phyloP scores from a whole-genome alignment of 305 asterid genomes.

The Fraxinus latifolia region DNA sequence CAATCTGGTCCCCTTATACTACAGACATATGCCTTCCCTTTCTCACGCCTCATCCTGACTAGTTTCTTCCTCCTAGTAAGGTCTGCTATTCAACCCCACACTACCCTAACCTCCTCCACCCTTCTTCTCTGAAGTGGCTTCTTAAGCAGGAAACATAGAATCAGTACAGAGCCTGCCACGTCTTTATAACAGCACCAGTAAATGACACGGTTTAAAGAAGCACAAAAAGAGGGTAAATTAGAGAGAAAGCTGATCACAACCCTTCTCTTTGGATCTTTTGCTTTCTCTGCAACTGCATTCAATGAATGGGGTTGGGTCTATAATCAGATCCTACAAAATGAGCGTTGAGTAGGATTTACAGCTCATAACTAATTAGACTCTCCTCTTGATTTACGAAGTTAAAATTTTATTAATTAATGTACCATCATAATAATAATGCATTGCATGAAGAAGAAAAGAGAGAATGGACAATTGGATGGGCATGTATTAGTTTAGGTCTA shows the following conservation, averaged over 20 bases:
- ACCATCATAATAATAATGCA: neutral
- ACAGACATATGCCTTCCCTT: conserved; percentile 18
- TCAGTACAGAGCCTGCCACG: conserved; percentile 9
- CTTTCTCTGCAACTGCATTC: conserved; percentile 19
- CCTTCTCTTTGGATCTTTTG: conserved; percentile 15
- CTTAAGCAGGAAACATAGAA: conserved; percentile 8
- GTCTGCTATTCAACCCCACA: neutral
- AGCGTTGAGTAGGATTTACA: neutral
- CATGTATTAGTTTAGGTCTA: neutral
- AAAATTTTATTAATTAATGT: neutral
- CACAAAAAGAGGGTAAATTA: neutral
- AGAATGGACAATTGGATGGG: neutral
- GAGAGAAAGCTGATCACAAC: neutral
- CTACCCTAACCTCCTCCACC: neutral
- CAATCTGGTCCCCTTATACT: conserved; percentile 33
- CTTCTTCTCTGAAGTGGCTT: neutral
- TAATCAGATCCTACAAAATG: neutral
- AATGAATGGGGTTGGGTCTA: conserved; percentile 1
- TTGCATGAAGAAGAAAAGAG: neutral
- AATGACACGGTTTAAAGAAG: conserved; percentile 13
- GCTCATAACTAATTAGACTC: neutral
- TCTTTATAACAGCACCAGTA: neutral
- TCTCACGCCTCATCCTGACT: conserved; percentile 16
- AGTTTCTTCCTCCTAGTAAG: neutral
- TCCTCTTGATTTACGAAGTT: neutral